Evolutionary conservation across 73 alveolate species (phyloP), one percentile per base, ranked within the genome.

Genomic region (Paraurostyla sp.): DNA sequence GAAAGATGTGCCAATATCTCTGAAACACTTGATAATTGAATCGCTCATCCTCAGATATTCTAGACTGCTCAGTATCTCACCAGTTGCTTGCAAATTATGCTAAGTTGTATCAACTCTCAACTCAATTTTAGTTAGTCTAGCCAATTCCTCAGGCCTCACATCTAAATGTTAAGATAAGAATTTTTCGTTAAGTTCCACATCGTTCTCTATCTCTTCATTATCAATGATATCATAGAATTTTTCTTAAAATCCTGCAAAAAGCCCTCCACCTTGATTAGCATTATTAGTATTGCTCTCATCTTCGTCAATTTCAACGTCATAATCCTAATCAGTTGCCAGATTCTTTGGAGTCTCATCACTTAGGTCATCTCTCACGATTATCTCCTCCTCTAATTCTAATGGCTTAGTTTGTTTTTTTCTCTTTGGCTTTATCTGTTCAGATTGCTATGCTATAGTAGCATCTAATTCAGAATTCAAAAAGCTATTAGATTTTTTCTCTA

Each of bases 1-100:
- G 83, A 88, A 88, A 11, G 85, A 51, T 16, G 94, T 76, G 2
- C 94, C 94, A 23, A 88, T 32, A 41, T 88, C 94, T 78, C 94
- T 88, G 45, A 78, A 51, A 35, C 81, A 76, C 38, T 57, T 76
- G 38, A 88, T 59, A 58, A 88, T 46, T 20, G 90, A 76, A 43
- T 88, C 94, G 45, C 78, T 88, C 71, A 86, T 51, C 45, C 58
- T 86, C 29, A 86, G 62, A 30, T 86, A 84, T 22, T 54, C 80
- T 29, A 86, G 43, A 41, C 78, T 40, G 18, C 69, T 27, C 15
- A 86, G 51, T 27, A 86, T 80, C 52, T 86, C 93, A 36, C 93
- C 93, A 7, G 76, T 59, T 35, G 80, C 57, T 46, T 86, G 62
- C 15, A 86, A 41, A 36, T 75, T 71, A 29, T 86, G 89, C 27